Percentiles rank a stretch among this genome's conserved stretches.
Conservation (phyloP, 345 rosid genomes). For the Brassica carinata region DNA sequence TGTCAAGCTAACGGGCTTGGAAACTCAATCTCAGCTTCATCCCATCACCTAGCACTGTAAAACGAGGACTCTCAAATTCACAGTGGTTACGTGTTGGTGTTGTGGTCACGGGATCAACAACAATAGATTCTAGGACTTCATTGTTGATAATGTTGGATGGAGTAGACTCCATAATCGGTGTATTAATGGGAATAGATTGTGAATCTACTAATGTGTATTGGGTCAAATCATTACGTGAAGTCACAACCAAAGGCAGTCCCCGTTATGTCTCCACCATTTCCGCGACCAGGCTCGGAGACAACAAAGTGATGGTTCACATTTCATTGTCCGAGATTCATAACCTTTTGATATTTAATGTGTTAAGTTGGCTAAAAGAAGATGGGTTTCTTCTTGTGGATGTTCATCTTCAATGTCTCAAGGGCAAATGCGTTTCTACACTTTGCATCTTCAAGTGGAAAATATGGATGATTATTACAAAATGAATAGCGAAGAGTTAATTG, state of each 20-base stretch:
- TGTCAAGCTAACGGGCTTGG: too few relatives aligned
- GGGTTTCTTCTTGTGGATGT: slow-evolving; percentile 50
- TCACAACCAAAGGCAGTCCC: slow-evolving; percentile 28
- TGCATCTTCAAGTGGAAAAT: slow-evolving; percentile 57
- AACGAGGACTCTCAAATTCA: too few relatives aligned
- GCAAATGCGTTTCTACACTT: slow-evolving; percentile 52
- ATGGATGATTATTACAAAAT: slow-evolving; percentile 25
- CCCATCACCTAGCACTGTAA: too few relatives aligned
- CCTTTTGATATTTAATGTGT: slow-evolving; percentile 44
- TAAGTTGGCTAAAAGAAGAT: slow-evolving; percentile 48
- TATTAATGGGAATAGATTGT: too few relatives aligned
- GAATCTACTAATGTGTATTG: slow-evolving; percentile 13
- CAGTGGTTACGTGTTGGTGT: too few relatives aligned
- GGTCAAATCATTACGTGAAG: slow-evolving; percentile 22
- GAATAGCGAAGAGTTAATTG: slow-evolving; percentile 36
- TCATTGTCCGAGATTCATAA: slow-evolving; percentile 29
- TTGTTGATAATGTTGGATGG: too few relatives aligned
- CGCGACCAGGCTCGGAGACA: slow-evolving; percentile 42
- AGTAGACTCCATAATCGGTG: too few relatives aligned
- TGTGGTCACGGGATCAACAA: too few relatives aligned
- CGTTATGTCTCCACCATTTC: slow-evolving; percentile 38
- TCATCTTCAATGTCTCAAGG: slow-evolving; percentile 60
- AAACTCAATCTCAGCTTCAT: too few relatives aligned
- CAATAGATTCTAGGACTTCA: too few relatives aligned
- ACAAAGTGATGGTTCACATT: slow-evolving; percentile 54